phyloP scores from a whole-genome alignment of 2,329 filamentous ascomycete species.

The Calonectria hongkongensis region DNA sequence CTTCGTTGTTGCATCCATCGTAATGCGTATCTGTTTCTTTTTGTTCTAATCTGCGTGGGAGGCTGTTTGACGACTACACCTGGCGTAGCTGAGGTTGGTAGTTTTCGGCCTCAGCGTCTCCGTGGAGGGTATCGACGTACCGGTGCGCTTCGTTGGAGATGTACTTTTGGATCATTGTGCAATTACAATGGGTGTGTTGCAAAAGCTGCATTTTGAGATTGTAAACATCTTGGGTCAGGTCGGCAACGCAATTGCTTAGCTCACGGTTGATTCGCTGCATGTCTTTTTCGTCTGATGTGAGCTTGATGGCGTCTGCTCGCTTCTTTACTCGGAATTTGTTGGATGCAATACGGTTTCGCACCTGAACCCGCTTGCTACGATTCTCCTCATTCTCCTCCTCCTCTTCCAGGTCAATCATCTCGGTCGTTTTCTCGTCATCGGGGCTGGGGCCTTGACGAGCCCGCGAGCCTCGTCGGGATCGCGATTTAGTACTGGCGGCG shows the following conservation, averaged over 20 bases:
- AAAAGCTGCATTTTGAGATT: conserved; percentile 51
- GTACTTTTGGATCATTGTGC: conserved; percentile 49
- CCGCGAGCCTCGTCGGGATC: background rate
- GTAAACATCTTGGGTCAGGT: conserved; percentile 46
- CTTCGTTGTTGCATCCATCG: background rate
- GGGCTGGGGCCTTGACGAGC: background rate
- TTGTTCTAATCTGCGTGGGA: background rate
- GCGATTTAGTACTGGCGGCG: background rate
- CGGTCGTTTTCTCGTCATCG: background rate
- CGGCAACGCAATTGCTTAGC: conserved; percentile 37
- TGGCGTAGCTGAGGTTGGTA: no score
- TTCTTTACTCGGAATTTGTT: conserved; percentile 53
- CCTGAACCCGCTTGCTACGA: conserved; percentile 27
- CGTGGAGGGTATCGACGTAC: conserved; percentile 40
- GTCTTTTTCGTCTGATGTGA: conserved; percentile 43
- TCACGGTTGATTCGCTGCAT: conserved; percentile 45
- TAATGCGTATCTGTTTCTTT: background rate
- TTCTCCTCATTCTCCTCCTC: conserved; percentile 6
- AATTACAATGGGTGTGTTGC: conserved; percentile 51
- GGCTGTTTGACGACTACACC: background rate
- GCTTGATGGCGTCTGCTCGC: conserved; percentile 40
- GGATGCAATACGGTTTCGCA: conserved; percentile 52
- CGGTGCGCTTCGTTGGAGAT: conserved; percentile 46
- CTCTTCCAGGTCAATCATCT: background rate
- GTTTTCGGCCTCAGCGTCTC: background rate